A percentile compares a stretch with the other conserved stretches of the same genome.
Evolutionary conservation across 805 yeast species (phyloP).

Genomic region (Yarrowia divulgata): DNA sequence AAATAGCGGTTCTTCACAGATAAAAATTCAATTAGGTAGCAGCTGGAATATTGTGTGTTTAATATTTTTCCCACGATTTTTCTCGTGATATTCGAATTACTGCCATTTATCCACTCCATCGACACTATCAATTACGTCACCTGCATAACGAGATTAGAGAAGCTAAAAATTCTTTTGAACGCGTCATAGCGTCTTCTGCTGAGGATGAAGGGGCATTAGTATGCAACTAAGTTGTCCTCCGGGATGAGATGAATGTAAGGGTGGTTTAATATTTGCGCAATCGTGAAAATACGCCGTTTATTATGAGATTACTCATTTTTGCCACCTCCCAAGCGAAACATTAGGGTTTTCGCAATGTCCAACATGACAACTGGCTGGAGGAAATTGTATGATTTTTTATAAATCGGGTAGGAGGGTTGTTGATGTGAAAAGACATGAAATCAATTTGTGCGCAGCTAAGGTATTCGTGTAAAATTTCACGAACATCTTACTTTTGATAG

Average conservation of each 20-base stretch:
- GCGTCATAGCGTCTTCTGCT: not conserved
- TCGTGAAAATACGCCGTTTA: not conserved
- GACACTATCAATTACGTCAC: not conserved
- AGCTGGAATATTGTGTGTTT: no score
- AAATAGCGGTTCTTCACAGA: no score
- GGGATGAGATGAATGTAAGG: not conserved
- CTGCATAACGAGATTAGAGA: not conserved
- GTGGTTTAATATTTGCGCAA: not conserved
- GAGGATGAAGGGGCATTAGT: not conserved
- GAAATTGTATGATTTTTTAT: no score
- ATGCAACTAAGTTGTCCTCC: not conserved
- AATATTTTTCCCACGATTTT: no score
- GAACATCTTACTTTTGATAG: no score
- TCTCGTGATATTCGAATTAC: not conserved
- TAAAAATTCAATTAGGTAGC: no score
- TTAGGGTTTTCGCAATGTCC: not conserved
- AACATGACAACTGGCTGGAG: not conserved
- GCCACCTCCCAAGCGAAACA: conserved; percentile 1
- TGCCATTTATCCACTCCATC: not conserved
- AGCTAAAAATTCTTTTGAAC: not conserved
- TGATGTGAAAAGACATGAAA: no score
- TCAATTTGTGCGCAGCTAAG: no score
- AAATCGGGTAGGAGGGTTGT: no score
- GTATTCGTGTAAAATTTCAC: no score
- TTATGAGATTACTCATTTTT: not conserved